Evolutionary conservation across 805 yeast genomes (phyloP).

Genomic region (Kuraishia capsulata): DNA sequence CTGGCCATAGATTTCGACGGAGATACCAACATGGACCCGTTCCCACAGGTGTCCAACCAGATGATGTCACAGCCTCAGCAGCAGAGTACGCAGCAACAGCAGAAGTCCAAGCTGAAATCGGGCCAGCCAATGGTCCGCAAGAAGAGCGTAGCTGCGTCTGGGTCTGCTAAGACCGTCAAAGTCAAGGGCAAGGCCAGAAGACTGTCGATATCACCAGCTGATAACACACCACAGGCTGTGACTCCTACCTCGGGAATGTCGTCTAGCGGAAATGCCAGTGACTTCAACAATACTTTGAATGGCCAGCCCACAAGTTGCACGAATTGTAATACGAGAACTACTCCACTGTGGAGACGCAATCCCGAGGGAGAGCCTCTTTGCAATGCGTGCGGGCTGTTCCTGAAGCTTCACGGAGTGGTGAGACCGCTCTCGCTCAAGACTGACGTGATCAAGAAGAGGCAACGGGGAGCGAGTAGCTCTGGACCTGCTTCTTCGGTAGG

Average conservation of each 20-base stretch:
- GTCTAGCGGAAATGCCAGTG: background rate
- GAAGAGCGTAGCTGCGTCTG: background rate
- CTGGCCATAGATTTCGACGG: constrained; percentile 6
- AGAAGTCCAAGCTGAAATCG: constrained; percentile 1
- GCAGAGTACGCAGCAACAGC: background rate
- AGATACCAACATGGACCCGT: constrained; percentile 5
- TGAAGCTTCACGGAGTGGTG: constrained; percentile 91
- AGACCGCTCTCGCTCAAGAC: constrained; percentile 87
- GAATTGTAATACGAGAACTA: constrained; percentile 85
- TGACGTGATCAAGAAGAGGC: constrained; percentile 87
- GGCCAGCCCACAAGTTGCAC: constrained; percentile 38
- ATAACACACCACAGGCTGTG: background rate
- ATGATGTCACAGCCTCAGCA: background rate
- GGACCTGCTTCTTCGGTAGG: too few relatives aligned
- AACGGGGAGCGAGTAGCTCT: constrained; percentile 35
- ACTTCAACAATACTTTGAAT: background rate
- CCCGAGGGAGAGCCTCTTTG: constrained; percentile 90
- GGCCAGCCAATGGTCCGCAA: constrained; percentile 1
- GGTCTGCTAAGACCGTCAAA: background rate
- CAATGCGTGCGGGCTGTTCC: constrained; percentile 92
- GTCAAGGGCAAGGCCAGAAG: background rate
- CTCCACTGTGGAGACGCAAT: constrained; percentile 93
- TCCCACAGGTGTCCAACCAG: too few relatives aligned
- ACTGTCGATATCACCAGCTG: background rate
- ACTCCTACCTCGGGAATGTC: background rate